These are phyloP conservation scores for Tulasnella calospora DNA, from an alignment of 768 basidiomycete genomes.

Conservation along the genomic window DNA sequence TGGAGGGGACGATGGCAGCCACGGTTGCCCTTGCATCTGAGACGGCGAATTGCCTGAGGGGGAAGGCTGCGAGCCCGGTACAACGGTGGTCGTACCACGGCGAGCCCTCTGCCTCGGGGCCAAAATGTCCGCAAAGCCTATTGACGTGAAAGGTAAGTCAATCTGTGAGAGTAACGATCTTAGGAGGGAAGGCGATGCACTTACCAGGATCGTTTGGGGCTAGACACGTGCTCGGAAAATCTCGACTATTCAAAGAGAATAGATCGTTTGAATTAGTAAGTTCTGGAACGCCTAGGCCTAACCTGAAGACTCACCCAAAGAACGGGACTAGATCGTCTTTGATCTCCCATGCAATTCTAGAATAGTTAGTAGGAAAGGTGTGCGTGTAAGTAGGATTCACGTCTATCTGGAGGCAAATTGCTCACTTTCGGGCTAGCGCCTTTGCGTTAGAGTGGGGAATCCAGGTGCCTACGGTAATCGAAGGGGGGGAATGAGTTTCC, in stretches of 20 bases:
- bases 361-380: conserved; percentile 23
- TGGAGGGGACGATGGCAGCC: not conserved
- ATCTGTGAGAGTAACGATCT: not conserved
- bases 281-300: conserved; percentile 2
- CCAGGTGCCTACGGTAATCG: conserved; percentile 91
- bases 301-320: conserved; percentile 59
- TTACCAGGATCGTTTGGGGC: conserved; percentile 21
- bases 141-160: not conserved
- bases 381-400: not conserved
- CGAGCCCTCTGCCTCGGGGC: not conserved
- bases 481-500: not conserved
- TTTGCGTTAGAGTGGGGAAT: conserved; percentile 88
- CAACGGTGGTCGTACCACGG: not conserved
- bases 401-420: conserved; percentile 28
- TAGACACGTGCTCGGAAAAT: conserved; percentile 22
- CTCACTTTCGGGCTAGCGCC: conserved; percentile 70
- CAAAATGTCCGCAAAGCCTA: not conserved
- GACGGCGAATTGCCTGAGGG: not conserved
- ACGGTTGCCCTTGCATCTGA: not conserved
- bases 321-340: conserved; percentile 79
- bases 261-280: not conserved
- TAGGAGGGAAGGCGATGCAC: not conserved
- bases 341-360: conserved; percentile 83
- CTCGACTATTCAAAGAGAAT: conserved; percentile 3
- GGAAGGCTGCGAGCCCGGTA: not conserved